A percentile compares a stretch with the other conserved stretches of the same genome.
These are phyloP conservation scores for Trichoderma breve DNA, from an alignment of 2,329 filamentous ascomycete genomes.

Conservation along the genomic window DNA sequence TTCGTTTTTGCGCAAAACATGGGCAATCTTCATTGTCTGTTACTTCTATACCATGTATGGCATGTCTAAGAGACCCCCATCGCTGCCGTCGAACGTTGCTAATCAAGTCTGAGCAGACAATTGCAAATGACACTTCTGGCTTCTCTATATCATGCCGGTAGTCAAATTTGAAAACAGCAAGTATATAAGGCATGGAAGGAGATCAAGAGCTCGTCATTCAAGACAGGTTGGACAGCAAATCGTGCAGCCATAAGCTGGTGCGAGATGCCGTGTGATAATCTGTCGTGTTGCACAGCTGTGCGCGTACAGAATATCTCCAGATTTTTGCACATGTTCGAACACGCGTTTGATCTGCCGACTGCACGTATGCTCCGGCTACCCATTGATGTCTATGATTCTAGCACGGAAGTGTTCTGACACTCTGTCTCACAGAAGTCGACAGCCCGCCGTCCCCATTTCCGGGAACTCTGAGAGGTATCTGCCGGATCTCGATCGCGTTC, in stretches of 20 bases:
- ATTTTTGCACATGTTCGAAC: background rate
- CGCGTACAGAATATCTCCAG: background rate
- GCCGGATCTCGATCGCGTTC: background rate
- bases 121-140: background rate
- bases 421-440: background rate
- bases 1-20: background rate
- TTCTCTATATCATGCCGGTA: background rate
- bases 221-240: background rate
- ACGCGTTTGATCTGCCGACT: background rate
- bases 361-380: background rate
- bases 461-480: background rate
- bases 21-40: too few species aligned
- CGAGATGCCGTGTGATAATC: background rate
- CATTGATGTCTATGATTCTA: background rate
- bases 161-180: background rate
- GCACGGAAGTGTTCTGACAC: background rate
- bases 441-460: background rate
- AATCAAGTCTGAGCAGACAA: background rate
- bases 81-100: background rate
- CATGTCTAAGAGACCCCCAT: background rate
- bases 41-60: background rate
- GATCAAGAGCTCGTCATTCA: background rate
- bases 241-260: background rate
- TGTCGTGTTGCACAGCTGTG: background rate
- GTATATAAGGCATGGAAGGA: background rate